Percentiles rank a stretch among this genome's conserved stretches.
phyloP scores from a whole-genome alignment of 2,329 filamentous ascomycete species.

The Cladobotryum mycophilum region DNA sequence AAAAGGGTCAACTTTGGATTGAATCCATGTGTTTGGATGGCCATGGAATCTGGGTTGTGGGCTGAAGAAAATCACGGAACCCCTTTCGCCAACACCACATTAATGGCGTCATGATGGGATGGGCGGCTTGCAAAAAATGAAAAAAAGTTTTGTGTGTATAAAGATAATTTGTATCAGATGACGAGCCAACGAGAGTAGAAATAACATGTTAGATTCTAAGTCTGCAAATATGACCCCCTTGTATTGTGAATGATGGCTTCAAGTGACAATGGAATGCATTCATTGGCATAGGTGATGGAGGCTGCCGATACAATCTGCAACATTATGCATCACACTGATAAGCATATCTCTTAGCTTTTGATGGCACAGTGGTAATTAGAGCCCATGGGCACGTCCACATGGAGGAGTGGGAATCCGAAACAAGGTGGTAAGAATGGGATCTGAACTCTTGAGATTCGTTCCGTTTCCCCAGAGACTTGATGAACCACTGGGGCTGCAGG shows the following conservation, averaged over 20 bases:
- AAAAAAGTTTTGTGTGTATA: constrained; percentile 6
- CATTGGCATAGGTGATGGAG: not conserved
- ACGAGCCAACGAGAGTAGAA: constrained; percentile 5
- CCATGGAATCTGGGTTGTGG: constrained; percentile 9
- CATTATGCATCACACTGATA: not conserved
- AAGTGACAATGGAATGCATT: not conserved
- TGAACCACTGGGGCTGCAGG: not conserved
- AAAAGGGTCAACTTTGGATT: constrained; percentile 7
- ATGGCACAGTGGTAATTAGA: no score
- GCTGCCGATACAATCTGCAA: not conserved
- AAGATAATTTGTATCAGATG: constrained; percentile 9
- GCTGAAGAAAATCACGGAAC: constrained; percentile 3
- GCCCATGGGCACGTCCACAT: not conserved
- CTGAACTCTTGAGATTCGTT: no score
- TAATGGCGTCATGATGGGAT: constrained; percentile 8
- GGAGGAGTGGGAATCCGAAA: not conserved
- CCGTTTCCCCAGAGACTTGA: not conserved
- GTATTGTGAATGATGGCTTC: not conserved
- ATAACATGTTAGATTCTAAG: not conserved
- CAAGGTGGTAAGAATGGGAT: no score
- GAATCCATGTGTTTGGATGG: constrained; percentile 6
- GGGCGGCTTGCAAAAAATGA: constrained; percentile 2
- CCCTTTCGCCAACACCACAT: not conserved
- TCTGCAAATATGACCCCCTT: not conserved
- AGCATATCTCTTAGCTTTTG: not conserved